These are phyloP conservation scores for Cyclostephanos invisitatus DNA, from an alignment of 108 stramenopile genomes.

Conservation along the genomic window DNA sequence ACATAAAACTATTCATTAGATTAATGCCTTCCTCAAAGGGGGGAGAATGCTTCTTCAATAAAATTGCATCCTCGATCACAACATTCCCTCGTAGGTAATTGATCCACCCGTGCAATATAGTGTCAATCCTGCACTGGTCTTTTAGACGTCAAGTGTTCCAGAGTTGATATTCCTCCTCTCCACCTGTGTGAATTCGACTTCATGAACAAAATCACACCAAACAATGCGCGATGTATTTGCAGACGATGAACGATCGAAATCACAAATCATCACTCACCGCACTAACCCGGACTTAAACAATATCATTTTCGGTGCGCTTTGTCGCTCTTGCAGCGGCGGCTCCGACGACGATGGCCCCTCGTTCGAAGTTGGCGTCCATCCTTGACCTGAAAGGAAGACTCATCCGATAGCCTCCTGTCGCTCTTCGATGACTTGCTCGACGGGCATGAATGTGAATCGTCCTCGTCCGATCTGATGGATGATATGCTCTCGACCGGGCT, in stretches of 20 bases:
- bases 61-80: too few relatives aligned
- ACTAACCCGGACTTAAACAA: background rate
- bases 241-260: background rate
- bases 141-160: too few relatives aligned
- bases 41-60: too few relatives aligned
- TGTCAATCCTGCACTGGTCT: too few relatives aligned
- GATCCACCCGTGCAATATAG: too few relatives aligned
- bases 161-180: background rate
- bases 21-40: too few relatives aligned
- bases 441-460: background rate
- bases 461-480: background rate
- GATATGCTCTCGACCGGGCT: too few relatives aligned
- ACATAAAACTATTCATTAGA: too few relatives aligned
- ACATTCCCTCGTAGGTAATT: too few relatives aligned
- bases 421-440: slow-evolving; percentile 1
- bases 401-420: background rate
- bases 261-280: background rate
- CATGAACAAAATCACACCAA: background rate
- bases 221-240: background rate
- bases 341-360: background rate
- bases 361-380: background rate
- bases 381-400: background rate
- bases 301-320: background rate
- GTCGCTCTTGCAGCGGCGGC: background rate
- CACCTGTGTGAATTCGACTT: background rate